These are phyloP conservation scores for Leucoagaricus sp. DNA, from an alignment of 1,284 basidiomycete genomes.

Conservation along the genomic window DNA sequence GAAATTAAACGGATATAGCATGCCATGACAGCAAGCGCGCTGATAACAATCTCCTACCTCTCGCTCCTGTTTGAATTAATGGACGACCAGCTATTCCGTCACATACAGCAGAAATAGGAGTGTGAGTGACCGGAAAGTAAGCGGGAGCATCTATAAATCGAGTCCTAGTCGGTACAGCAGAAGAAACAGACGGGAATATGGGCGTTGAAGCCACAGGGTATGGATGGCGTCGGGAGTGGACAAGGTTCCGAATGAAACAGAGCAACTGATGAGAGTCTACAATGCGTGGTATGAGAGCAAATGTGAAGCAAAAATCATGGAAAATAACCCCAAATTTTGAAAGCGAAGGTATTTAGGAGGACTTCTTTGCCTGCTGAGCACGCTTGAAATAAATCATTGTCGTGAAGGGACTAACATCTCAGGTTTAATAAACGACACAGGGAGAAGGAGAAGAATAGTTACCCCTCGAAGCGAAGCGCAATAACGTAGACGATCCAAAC, in stretches of 20 bases:
- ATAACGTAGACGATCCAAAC: constrained; percentile 84
- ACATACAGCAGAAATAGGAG: no score
- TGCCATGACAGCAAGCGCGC: no score
- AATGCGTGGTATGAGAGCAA: no score
- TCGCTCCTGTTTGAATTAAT: no score
- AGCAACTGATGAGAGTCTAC: constrained; percentile 7
- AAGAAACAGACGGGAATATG: background rate
- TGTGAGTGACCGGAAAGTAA: no score
- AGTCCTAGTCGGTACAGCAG: no score
- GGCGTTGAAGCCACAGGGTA: constrained; percentile 9
- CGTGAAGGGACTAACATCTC: constrained; percentile 66
- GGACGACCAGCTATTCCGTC: no score
- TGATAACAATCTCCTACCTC: no score
- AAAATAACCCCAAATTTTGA: background rate
- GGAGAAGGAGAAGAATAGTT: constrained; percentile 26
- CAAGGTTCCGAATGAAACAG: background rate
- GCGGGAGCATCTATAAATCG: no score
- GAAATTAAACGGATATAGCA: no score
- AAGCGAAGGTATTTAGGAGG: constrained; percentile 11
- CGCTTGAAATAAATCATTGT: constrained; percentile 79
- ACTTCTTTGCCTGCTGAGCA: constrained; percentile 26
- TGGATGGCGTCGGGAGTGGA: background rate
- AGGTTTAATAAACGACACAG: constrained; percentile 10
- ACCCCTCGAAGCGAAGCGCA: constrained; percentile 89
- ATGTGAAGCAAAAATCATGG: no score